phyloP scores from a whole-genome alignment of 2,329 filamentous ascomycete genomes.

The Penicillium capsulatum region DNA sequence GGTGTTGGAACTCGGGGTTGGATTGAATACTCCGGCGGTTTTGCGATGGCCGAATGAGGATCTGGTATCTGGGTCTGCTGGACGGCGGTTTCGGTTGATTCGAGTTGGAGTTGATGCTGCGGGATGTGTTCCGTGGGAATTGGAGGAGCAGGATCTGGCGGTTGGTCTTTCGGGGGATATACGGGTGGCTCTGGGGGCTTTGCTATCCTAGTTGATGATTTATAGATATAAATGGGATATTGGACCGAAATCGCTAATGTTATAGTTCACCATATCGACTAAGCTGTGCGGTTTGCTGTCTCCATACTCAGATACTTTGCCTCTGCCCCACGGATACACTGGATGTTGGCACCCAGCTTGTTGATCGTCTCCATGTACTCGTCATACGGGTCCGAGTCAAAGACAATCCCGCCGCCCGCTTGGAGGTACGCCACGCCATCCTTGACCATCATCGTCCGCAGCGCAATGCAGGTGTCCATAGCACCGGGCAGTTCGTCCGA shows the following conservation, averaged over 20 bases:
- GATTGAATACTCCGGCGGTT: constrained; percentile 22
- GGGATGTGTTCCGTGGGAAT: constrained; percentile 18
- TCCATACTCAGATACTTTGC: constrained; percentile 55
- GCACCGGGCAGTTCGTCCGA: constrained; percentile 65
- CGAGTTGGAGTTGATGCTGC: constrained; percentile 18
- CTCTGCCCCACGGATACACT: constrained; percentile 81
- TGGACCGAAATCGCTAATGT: constrained; percentile 4
- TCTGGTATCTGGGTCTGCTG: constrained; percentile 9
- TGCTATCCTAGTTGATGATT: neutral
- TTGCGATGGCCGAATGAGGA: constrained; percentile 23
- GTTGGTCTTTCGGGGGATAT: constrained; percentile 13
- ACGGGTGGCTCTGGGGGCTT: neutral
- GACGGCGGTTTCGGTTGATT: constrained; percentile 12
- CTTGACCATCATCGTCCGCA: constrained; percentile 92
- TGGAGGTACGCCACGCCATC: constrained; percentile 89
- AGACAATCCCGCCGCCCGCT: constrained; percentile 81
- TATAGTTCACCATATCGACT: too few relatives aligned
- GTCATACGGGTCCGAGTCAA: constrained; percentile 83
- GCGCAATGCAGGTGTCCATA: constrained; percentile 81
- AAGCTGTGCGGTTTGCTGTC: constrained; percentile 19
- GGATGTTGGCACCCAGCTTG: constrained; percentile 86
- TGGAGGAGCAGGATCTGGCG: constrained; percentile 15
- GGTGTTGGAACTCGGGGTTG: constrained; percentile 21
- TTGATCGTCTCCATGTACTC: constrained; percentile 98
- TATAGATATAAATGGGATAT: neutral